Conservation (phyloP, 2,329 filamentous ascomycete species). For the Monascus ruber region DNA sequence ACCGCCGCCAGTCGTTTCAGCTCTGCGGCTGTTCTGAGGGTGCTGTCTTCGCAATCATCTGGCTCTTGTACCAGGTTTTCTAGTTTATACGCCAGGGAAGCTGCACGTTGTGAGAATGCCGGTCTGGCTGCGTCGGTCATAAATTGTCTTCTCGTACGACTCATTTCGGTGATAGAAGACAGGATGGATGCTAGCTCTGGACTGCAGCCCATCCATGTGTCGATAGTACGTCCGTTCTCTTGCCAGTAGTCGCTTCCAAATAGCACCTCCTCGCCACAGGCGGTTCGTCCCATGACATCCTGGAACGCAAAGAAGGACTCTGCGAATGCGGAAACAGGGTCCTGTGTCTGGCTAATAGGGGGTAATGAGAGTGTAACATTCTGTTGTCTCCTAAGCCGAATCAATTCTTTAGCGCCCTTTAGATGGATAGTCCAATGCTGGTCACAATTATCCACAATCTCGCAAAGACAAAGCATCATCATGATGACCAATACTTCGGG, state of each 20-base stretch:
- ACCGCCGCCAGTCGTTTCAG: conserved; percentile 34
- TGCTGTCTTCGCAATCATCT: conserved; percentile 18
- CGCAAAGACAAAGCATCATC: conserved; percentile 37
- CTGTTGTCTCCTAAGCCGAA: conserved; percentile 27
- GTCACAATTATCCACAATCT: conserved; percentile 35
- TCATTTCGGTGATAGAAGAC: conserved; percentile 38
- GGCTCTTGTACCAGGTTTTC: conserved; percentile 23
- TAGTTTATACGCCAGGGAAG: conserved; percentile 23
- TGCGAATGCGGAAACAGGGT: conserved; percentile 24
- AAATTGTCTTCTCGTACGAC: conserved; percentile 21
- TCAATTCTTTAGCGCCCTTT: conserved; percentile 37
- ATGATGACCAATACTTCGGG: conserved; percentile 31
- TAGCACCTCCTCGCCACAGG: conserved; percentile 36
- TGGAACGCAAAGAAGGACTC: conserved; percentile 43
- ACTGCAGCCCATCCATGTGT: conserved; percentile 40
- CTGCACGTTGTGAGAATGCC: conserved; percentile 21
- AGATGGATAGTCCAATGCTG: conserved; percentile 39
- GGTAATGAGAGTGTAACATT: conserved; percentile 2
- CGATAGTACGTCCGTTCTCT: conserved; percentile 25
- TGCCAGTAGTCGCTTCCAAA: conserved; percentile 40
- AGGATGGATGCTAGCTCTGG: conserved; percentile 37
- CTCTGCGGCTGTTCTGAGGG: conserved; percentile 28
- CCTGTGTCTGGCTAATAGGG: conserved; percentile 4
- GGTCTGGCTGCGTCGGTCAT: conserved; percentile 12
- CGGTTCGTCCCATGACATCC: conserved; percentile 41